Evolutionary conservation across 495 filamentous ascomycete genomes (phyloP).

Genomic region (Podospora conica): DNA sequence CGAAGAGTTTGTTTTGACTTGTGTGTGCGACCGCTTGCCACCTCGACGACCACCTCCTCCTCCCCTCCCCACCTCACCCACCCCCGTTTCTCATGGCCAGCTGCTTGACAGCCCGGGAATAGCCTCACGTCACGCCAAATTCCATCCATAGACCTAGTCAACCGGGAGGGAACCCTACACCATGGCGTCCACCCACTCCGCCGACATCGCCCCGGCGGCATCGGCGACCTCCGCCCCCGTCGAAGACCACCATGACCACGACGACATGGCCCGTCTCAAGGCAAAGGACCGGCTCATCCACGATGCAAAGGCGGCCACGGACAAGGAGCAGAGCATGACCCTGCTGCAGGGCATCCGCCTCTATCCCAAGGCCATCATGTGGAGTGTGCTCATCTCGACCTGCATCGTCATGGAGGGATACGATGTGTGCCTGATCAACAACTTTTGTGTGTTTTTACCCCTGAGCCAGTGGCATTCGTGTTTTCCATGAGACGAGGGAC

Average conservation of each 20-base stretch:
- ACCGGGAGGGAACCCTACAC: neutral
- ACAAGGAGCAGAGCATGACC: slow-evolving; percentile 52
- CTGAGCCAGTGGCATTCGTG: neutral
- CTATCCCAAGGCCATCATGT: slow-evolving; percentile 53
- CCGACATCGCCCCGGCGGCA: neutral
- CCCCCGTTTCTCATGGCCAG: neutral
- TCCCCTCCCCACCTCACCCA: neutral
- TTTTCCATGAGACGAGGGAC: neutral
- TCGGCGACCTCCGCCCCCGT: neutral
- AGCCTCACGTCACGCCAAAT: neutral
- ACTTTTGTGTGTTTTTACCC: slow-evolving; percentile 36
- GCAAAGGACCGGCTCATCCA: slow-evolving; percentile 37
- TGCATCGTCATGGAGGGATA: slow-evolving; percentile 63
- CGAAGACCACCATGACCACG: slow-evolving; percentile 8
- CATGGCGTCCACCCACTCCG: slow-evolving; percentile 18
- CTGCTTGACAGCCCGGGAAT: neutral
- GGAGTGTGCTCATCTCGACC: slow-evolving; percentile 55
- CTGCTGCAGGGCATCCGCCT: slow-evolving; percentile 46
- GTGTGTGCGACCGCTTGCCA: neutral
- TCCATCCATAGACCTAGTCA: neutral
- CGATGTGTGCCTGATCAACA: slow-evolving; percentile 54
- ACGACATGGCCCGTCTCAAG: slow-evolving; percentile 18
- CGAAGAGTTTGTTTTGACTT: neutral
- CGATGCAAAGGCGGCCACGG: slow-evolving; percentile 40
- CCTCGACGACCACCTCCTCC: neutral